phyloP scores from a whole-genome alignment of 345 rosid genomes.

The Rhodamnia argentea region DNA sequence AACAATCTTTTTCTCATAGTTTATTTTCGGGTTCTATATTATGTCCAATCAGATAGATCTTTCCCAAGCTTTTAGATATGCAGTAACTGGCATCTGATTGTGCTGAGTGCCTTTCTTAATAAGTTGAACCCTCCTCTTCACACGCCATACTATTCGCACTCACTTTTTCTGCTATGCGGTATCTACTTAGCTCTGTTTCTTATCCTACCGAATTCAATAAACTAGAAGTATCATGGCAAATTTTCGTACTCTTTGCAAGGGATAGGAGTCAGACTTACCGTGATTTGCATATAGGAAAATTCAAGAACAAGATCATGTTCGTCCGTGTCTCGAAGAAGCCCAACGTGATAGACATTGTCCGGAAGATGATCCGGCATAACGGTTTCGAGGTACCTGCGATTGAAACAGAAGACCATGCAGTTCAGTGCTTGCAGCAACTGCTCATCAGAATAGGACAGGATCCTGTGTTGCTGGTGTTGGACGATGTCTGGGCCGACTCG shows the following conservation, averaged over 20 bases:
- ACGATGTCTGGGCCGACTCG: slow-evolving; percentile 10
- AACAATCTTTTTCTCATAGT: neutral
- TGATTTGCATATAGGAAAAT: slow-evolving; percentile 5
- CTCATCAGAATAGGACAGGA: neutral
- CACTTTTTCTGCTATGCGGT: neutral
- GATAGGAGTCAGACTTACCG: neutral
- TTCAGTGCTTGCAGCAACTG: neutral
- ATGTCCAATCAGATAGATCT: neutral
- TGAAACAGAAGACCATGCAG: slow-evolving; percentile 9
- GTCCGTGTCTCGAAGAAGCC: slow-evolving; percentile 3
- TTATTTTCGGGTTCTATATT: neutral
- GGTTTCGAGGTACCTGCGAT: neutral
- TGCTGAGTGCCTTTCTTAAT: neutral
- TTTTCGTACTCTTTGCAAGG: neutral
- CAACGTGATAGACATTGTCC: slow-evolving; percentile 2
- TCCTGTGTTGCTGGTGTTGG: slow-evolving; percentile 19
- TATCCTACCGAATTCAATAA: neutral
- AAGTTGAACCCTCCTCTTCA: neutral
- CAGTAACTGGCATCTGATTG: neutral
- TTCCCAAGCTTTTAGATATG: neutral
- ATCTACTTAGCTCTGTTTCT: neutral
- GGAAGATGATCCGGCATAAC: neutral
- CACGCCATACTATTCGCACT: neutral
- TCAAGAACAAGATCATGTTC: slow-evolving; percentile 12
- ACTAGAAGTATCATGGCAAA: neutral